Evolutionary conservation across 148 eudicot species (phyloP), one percentile per base, ranked within the genome.

Genomic region (Cornus florida): DNA sequence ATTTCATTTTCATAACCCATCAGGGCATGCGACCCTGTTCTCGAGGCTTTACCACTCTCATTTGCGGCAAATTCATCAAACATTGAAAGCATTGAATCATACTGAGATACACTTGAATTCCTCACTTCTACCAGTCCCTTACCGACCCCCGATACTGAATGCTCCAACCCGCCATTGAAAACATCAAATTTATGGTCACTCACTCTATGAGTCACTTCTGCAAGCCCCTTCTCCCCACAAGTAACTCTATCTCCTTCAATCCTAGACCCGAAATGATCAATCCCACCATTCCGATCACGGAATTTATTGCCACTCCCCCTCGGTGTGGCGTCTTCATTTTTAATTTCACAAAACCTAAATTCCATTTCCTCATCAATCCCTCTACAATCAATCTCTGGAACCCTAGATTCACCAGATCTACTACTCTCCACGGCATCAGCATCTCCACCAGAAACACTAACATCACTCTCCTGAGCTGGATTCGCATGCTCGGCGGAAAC

Each of bases 1-100:
- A 90, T 85, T 79, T 87, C 90, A 79, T 82, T 91, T 9, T 86
- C 89, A 53, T 84, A 70, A 46, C 89, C 91, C 75, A 77, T 28
- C 16, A 83, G 60, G 69, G 70, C 71, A 33, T 62, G 28, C 31
- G 72, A 35, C 41, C 75, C 81, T 31, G 32, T 68, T 28, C 64
- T 65, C 65, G 74, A 74, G 5, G 75, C 81, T 64, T 56, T 82
- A 67, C 71, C 71, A 4, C 43, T 28, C 53, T 79, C 87, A 79
- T 75, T 72, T 9, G 72, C 82, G 1, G 75, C 87, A 74, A 50
- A 84, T 20, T 78, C 82, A 75, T 86, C 88, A 80, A 77, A 79
- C 72, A 46, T 70, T 0, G 82, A 78, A 72, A 86, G 43, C 77
- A 75, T 72, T 0, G 82, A 67, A 71, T 87, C 83, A 43, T 79